Evolutionary conservation across 805 yeast genomes (phyloP), one percentile per base, ranked within the genome.

Genomic region (Zygosaccharomyces kombuchaensis): DNA sequence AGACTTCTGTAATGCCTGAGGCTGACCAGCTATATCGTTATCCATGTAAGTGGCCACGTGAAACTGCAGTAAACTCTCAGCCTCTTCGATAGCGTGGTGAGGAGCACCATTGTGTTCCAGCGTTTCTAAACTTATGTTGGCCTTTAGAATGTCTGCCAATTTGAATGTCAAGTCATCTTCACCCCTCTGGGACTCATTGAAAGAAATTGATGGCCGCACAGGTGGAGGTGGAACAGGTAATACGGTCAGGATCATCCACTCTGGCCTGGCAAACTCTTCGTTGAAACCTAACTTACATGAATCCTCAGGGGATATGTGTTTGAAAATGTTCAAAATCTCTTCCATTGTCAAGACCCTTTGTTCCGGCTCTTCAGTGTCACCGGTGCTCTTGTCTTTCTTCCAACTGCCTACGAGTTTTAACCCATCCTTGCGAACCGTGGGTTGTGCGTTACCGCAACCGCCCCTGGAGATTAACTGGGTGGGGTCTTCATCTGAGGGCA

Each of bases 31-130:
- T 69, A 93, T 93, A 71, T 93, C 98, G 67, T 93, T 93, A 71
- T 93, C 99, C 99, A 93, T 93, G 66, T 93, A 93, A 0, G 99
- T 93, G 6, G 99, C 99, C 43, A 93, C 97, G 61, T 93, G 99
- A 68, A 89, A 93, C 66, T 93, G 99, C 49, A 93, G 74, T 56
- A 93, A 78, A 36, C 96, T 85, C 67, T 93, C 99, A 63, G 93
- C 91, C 70, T 93, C 99, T 63, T 87, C 87, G 57, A 93, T 85
- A 36, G 95, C 98, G 66, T 93, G 99, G 60, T 91, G 97, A 12
- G 99, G 99, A 3, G 98, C 95, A 55, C 99, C 99, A 66, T 95
- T 98, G 79, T 89, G 89, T 67, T 93, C 98, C 53, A 95, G 78
- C 48, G 95, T 83, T 67, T 91, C 96, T n/a, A 95, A 96, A 66